Evolutionary conservation across 1,284 basidiomycete genomes (phyloP), one percentile per base, ranked within the genome.

Genomic region (Coriolopsis trogii): DNA sequence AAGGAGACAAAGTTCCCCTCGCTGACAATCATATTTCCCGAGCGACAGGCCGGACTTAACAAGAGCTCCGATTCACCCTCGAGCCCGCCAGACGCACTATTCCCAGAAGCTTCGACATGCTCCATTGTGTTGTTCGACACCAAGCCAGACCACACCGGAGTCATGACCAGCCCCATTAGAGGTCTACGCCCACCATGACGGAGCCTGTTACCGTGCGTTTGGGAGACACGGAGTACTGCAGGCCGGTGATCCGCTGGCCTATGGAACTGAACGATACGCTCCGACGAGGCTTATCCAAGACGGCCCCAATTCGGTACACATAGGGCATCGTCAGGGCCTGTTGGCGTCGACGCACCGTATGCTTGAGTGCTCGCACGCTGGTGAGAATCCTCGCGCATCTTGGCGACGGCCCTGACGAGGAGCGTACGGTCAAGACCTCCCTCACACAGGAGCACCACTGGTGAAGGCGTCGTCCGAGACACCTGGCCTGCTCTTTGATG

Each of bases 141-240:
- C 58, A 96, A 96, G 9, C 69, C 92, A 47, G 97, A 99, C 73
- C 94, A 91, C 67, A 95, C 91, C 10, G 89, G 89, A 8, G 84
- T 87, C n/a, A 87, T 99, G 75, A 98, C 98, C 73, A 84, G 94
- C 40, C 82, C 85, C 96, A 28, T 97, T 98, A 73, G 95, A 98
- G 70, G 83, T 97, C 74, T 83, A 98, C 59, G 84, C 88, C 3
- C 76, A 82, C 8, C 63, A 82, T 10, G n/a, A n/a, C n/a, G n/a
- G n/a, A n/a, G 78, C 95, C 29, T 98, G 96, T 74, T 75, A 77
- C 51, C 74, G 81, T 58, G 85, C 97, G 46, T 79, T 81, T 25
- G 69, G 71, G 24, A 82, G 84, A 50, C 81, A 93, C 51, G 71
- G 75, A 49, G 74, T 82, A 40, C 80, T 93, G 18, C 78, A 95